These are phyloP conservation scores for Ceratobasidium sp. DNA, from an alignment of 1,284 basidiomycete genomes.

Conservation along the genomic window DNA sequence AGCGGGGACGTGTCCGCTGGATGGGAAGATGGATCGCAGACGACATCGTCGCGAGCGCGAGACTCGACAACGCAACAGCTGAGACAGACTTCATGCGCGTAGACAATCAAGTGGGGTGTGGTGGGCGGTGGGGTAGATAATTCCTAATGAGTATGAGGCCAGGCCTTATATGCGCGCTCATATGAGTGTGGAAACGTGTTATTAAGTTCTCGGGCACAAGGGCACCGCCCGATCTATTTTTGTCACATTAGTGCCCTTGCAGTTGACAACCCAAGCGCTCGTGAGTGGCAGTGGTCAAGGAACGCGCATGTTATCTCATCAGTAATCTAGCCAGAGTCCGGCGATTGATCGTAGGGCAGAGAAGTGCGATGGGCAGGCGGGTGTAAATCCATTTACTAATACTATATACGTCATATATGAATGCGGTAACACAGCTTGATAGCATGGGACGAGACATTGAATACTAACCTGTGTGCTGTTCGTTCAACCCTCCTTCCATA, in stretches of 20 bases:
- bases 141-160: background rate
- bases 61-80: conserved; percentile 7
- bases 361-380: too few species aligned
- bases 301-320: too few species aligned
- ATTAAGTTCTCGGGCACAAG: conserved; percentile 5
- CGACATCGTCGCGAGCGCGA: conserved; percentile 24
- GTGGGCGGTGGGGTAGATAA: too few species aligned
- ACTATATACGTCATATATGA: too few species aligned
- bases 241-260: background rate
- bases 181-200: background rate
- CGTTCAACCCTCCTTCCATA: background rate
- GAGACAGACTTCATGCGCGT: background rate
- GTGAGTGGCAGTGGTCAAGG: too few species aligned
- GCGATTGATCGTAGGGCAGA: too few species aligned
- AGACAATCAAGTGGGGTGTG: too few species aligned
- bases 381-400: too few species aligned
- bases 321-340: too few species aligned
- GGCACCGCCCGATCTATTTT: conserved; percentile 23
- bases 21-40: conserved; percentile 22
- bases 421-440: too few species aligned
- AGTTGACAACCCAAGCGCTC: background rate
- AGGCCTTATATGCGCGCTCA: conserved; percentile 3
- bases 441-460: too few species aligned
- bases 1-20: conserved; percentile 17
- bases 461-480: too few species aligned